Conservation (phyloP, 306 rosid genomes). For the Gleditsia sinensis region DNA sequence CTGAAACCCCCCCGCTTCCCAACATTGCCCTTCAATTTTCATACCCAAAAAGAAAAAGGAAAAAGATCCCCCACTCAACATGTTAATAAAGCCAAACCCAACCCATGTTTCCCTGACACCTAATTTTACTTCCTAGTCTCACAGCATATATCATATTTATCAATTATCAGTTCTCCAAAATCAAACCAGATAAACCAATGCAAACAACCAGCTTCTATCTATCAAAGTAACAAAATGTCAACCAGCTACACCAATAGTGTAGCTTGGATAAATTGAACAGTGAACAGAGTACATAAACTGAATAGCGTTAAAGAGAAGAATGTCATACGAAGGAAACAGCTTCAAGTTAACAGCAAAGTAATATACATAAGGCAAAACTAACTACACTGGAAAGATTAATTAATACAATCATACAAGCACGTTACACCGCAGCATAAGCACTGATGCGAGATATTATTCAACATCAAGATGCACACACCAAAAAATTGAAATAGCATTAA, state of each 20-base stretch:
- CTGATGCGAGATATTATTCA: too few species aligned
- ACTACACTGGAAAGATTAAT: not conserved
- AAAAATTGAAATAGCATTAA: too few species aligned
- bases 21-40: conserved; percentile 97
- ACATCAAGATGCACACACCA: too few species aligned
- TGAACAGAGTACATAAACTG: not conserved
- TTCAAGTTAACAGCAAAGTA: conserved; percentile 1
- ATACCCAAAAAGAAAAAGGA: conserved; percentile 67
- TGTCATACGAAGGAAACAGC: not conserved
- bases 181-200: not conserved
- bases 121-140: conserved; percentile 45
- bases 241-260: not conserved
- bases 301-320: conserved; percentile 1
- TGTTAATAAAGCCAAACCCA: conserved; percentile 96
- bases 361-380: not conserved
- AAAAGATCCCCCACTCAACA: conserved; percentile 94
- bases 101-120: conserved; percentile 79
- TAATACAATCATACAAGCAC: not conserved
- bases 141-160: conserved; percentile 33
- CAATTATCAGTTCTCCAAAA: conserved; percentile 19
- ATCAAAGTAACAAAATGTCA: not conserved
- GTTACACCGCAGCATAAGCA: not conserved
- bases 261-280: not conserved
- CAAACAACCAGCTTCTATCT: not conserved
- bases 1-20: conserved; percentile 99